Conservation (phyloP, 2,329 filamentous ascomycete genomes). For the Penicillium sp. region DNA sequence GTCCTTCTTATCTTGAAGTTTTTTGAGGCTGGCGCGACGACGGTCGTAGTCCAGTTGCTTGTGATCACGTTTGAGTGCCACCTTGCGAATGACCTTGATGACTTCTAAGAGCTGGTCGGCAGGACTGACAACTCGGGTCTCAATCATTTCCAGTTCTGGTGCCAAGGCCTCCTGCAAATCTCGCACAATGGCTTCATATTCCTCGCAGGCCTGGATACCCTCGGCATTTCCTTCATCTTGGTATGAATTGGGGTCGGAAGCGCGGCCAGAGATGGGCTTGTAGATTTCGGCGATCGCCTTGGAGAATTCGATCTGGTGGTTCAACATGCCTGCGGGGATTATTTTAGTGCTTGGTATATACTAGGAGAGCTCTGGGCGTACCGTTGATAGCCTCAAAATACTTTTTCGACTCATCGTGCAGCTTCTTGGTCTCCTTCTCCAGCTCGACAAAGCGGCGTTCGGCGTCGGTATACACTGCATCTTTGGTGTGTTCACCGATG, state of each 20-base stretch:
- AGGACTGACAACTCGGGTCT: slow-evolving; percentile 80
- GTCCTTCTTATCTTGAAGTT: slow-evolving; percentile 95
- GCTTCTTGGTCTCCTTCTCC: slow-evolving; percentile 90
- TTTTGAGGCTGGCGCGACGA: slow-evolving; percentile 75
- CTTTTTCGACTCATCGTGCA: slow-evolving; percentile 94
- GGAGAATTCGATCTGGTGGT: slow-evolving; percentile 96
- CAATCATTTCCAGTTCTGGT: slow-evolving; percentile 97
- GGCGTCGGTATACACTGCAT: slow-evolving; percentile 88
- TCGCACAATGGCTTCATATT: slow-evolving; percentile 86
- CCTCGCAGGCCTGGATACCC: slow-evolving; percentile 89
- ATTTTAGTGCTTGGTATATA: neutral
- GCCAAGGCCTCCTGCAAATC: slow-evolving; percentile 82
- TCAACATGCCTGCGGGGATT: slow-evolving; percentile 70
- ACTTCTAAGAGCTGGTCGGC: slow-evolving; percentile 91
- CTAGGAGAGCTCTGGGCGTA: slow-evolving; percentile 27
- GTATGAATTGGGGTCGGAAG: slow-evolving; percentile 84
- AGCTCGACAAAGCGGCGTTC: slow-evolving; percentile 91
- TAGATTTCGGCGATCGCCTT: slow-evolving; percentile 94
- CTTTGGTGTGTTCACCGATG: slow-evolving; percentile 90
- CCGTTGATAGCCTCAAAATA: slow-evolving; percentile 97
- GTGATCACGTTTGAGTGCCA: slow-evolving; percentile 82
- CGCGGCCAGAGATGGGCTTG: slow-evolving; percentile 91
- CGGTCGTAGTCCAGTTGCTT: slow-evolving; percentile 97
- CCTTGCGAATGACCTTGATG: slow-evolving; percentile 91
- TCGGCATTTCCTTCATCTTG: slow-evolving; percentile 81